phyloP scores from a whole-genome alignment of 2,329 filamentous ascomycete species.

The Pestalotiopsis sp. region DNA sequence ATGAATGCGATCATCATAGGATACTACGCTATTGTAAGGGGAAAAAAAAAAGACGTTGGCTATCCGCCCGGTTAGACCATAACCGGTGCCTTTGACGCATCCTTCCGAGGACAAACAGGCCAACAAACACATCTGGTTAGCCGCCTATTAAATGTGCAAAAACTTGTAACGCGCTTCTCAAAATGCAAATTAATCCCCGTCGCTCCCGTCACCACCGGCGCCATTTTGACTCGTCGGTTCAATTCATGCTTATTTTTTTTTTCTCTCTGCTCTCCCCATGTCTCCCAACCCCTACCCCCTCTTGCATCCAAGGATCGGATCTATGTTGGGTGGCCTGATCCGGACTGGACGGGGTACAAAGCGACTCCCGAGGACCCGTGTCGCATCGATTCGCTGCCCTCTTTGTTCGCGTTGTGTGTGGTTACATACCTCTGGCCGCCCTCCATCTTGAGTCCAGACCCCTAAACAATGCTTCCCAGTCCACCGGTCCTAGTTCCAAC shows the following conservation, averaged over 20 bases:
- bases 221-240: not conserved
- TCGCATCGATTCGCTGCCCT: not conserved
- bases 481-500: not conserved
- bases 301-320: not conserved
- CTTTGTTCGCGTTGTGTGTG: not conserved
- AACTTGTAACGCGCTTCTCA: not conserved
- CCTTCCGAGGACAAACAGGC: not conserved
- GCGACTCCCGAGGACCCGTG: not conserved
- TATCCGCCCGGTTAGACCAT: too few relatives aligned
- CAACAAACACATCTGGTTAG: not conserved
- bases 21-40: not conserved
- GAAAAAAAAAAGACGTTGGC: too few relatives aligned
- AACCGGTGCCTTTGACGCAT: not conserved
- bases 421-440: not conserved
- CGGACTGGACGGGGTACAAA: not conserved
- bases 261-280: not conserved
- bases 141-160: not conserved
- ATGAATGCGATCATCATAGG: not conserved
- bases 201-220: not conserved
- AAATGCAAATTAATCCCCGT: not conserved
- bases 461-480: not conserved
- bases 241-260: not conserved
- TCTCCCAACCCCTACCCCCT: not conserved
- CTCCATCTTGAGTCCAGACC: not conserved
- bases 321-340: not conserved